Conservation (phyloP, 2,329 filamentous ascomycete genomes). For the Calonectria hawksworthii region DNA sequence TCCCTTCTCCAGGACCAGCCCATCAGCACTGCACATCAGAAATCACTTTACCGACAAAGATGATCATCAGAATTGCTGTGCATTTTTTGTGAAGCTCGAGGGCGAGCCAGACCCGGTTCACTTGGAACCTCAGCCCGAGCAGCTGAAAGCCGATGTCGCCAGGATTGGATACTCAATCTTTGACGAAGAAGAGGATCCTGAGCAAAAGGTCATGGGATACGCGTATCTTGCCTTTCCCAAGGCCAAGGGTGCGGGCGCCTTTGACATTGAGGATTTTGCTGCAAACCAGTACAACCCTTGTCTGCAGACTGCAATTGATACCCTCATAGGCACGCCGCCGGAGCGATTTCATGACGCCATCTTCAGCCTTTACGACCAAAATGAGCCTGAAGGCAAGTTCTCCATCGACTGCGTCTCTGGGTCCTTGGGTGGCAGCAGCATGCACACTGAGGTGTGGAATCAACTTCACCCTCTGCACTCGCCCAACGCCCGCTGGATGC, state of each 20-base stretch:
- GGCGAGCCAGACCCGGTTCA: conserved; percentile 3
- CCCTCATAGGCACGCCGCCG: conserved; percentile 38
- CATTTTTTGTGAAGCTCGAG: conserved; percentile 41
- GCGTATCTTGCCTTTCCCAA: conserved; percentile 43
- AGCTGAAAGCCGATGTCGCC: conserved; percentile 34
- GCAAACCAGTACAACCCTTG: conserved; percentile 45
- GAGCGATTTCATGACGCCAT: conserved; percentile 31
- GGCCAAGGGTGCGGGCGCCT: not conserved
- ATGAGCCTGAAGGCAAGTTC: not conserved
- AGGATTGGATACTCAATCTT: conserved; percentile 33
- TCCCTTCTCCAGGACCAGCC: conserved; percentile 19
- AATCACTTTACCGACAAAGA: conserved; percentile 11
- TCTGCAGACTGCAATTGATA: conserved; percentile 43
- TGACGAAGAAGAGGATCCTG: conserved; percentile 1
- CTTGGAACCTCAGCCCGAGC: conserved; percentile 39
- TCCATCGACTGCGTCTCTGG: not conserved
- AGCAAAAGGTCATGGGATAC: conserved; percentile 21
- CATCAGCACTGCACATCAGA: conserved; percentile 3
- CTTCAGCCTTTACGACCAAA: conserved; percentile 32
- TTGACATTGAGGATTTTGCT: conserved; percentile 35
- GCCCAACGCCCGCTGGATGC: conserved; percentile 30
- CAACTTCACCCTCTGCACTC: conserved; percentile 35
- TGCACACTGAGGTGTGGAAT: conserved; percentile 32
- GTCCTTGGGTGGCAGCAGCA: conserved; percentile 35
- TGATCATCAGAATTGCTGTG: conserved; percentile 29